phyloP scores from a whole-genome alignment of 371 early-diverging fungal species.

The Lichtheimia hyalospora region DNA sequence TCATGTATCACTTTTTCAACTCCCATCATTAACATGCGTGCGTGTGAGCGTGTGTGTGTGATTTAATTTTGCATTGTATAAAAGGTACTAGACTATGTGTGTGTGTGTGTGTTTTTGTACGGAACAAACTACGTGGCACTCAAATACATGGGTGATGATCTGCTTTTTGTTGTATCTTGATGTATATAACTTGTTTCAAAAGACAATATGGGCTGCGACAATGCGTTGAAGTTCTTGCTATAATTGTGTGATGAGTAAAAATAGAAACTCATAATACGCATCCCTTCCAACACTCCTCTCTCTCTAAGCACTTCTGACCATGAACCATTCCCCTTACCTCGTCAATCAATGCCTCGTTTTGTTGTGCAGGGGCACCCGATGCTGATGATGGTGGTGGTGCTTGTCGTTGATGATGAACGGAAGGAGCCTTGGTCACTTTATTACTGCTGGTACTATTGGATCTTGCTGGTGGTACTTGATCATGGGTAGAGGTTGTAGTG shows the following conservation, averaged over 20 bases:
- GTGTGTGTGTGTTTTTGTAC: too few relatives aligned
- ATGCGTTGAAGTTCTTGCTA: conserved; percentile 45
- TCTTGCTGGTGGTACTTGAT: not conserved
- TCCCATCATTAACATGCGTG: too few relatives aligned
- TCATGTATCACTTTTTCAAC: too few relatives aligned
- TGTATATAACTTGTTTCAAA: conserved; percentile 20
- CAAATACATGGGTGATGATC: too few relatives aligned
- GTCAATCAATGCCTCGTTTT: conserved; percentile 30
- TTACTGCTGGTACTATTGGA: conserved; percentile 6
- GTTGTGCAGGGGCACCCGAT: conserved; percentile 18
- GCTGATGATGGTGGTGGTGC: conserved; percentile 4
- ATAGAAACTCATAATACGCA: not conserved
- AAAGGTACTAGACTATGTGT: too few relatives aligned
- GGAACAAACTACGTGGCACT: too few relatives aligned
- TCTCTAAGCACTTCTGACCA: not conserved
- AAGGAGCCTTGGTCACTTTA: not conserved
- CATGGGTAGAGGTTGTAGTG: not conserved
- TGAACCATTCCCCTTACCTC: conserved; percentile 23
- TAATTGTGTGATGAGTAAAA: not conserved
- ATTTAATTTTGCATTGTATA: too few relatives aligned
- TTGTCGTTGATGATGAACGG: conserved; percentile 5
- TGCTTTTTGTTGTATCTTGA: too few relatives aligned
- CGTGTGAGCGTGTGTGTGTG: too few relatives aligned
- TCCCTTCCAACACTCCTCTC: too few relatives aligned
- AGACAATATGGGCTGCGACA: conserved; percentile 48